Base-by-base conservation (phyloP, 1,139 yeast species). In the Suhomyces terraborum region DNA sequence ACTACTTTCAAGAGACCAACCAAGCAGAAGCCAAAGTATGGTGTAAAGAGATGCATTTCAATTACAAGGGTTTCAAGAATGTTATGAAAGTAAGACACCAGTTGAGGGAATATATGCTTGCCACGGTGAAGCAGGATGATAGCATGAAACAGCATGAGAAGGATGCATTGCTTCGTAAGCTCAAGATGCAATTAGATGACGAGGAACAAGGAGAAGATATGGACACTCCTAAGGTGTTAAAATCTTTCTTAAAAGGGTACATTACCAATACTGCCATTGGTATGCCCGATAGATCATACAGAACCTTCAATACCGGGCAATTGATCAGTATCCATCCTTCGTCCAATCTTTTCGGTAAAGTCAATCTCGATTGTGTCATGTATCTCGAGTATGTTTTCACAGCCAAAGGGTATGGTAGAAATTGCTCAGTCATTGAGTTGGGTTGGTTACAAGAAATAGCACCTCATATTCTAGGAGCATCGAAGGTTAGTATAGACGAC, bases 301-400 rank as follows among this genome's bases (percentile, higher is more conserved):
- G 95, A 57, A 89, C 98, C 0, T 84, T 89, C 10, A 69, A 82
- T 19, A 80, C 84, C 6, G 95, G 95, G 16, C 89, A 84, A 54
- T 68, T 85, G 22, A 81, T 94, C 34, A 81, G 94, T 44, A 81
- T 94, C 13, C 99, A 94, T 59, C 98, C 98, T 0, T 87, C 96
- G 0, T 88, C 96, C 1, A 70, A 88, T 59, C 67, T 94, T 35
- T 94, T 91, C 64, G 96, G 96, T 9, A 78, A 79, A 51, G 50
- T 64, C n/a, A 79, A 80, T 51, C 71, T 81, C 35, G 96, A 91
- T 51, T 96, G 95, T 3, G 83, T 93, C 43, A 83, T 94, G 93
- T 94, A 88, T 67, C 83, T 89, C 40, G 98, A 94, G 62, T 89
- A 88, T 59, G 97, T 94, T 7, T 93, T 77, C 61, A 94, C 98